phyloP scores from a whole-genome alignment of 176 grass and related monocot genomes.

The Saccharum officinarum region DNA sequence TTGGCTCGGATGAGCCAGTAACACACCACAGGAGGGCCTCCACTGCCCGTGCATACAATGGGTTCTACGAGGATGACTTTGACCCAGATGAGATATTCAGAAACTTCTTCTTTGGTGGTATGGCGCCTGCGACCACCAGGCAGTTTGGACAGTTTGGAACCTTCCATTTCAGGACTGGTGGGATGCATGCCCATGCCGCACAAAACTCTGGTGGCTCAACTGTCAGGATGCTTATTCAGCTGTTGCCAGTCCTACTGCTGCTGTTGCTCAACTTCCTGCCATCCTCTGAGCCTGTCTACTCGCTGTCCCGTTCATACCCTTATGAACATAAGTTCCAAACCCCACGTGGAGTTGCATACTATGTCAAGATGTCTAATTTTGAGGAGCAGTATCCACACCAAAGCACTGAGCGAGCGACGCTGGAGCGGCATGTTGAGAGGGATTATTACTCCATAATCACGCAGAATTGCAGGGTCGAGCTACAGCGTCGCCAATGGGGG shows the following conservation, averaged over 20 bases:
- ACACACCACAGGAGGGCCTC: conserved; percentile 53
- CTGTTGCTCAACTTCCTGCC: conserved; percentile 82
- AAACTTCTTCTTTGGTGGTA: conserved; percentile 90
- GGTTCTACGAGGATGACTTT: conserved; percentile 73
- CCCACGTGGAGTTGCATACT: conserved; percentile 61
- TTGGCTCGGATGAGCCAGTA: conserved; percentile 70
- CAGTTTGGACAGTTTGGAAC: conserved; percentile 68
- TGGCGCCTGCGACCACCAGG: conserved; percentile 67
- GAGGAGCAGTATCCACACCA: conserved; percentile 85
- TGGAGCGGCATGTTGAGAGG: conserved; percentile 79
- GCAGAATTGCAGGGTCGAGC: conserved; percentile 80
- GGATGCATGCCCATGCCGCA: conserved; percentile 38
- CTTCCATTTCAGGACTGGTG: conserved; percentile 70
- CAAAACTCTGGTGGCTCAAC: conserved; percentile 55
- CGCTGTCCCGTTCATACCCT: conserved; percentile 52
- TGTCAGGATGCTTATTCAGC: conserved; percentile 75
- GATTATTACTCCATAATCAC: conserved; percentile 67
- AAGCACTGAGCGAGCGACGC: conserved; percentile 54
- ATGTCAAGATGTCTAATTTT: conserved; percentile 77
- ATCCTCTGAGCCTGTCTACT: conserved; percentile 79
- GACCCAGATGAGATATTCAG: conserved; percentile 98
- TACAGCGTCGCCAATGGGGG: conserved; percentile 91
- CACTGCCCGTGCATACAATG: conserved; percentile 45
- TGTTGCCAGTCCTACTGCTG: conserved; percentile 75
- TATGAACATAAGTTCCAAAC: conserved; percentile 79